Evolutionary conservation across 73 alveolate genomes (phyloP).

Genomic region (Stentor coeruleus): DNA sequence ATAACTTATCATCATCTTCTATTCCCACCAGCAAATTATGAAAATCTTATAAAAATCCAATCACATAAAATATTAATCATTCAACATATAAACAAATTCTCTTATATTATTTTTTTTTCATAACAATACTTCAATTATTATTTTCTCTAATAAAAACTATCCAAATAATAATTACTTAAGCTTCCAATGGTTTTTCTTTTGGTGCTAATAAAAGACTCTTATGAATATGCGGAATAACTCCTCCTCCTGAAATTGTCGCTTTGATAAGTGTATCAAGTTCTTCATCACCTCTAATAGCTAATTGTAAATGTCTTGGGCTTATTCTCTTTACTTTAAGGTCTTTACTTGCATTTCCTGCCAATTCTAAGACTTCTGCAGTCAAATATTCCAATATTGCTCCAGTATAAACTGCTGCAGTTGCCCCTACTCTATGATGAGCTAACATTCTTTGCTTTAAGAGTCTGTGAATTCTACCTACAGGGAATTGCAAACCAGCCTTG

Average conservation of each 20-base stretch:
- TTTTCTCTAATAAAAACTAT: too few relatives aligned
- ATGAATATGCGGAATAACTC: constrained; percentile 99
- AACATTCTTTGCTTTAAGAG: constrained; percentile 79
- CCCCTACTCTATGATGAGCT: constrained; percentile 93
- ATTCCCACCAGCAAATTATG: too few relatives aligned
- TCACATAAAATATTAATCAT: too few relatives aligned
- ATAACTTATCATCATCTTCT: too few relatives aligned
- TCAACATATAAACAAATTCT: too few relatives aligned
- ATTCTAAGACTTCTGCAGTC: constrained; percentile 97
- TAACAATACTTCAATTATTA: too few relatives aligned
- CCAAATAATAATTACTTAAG: too few relatives aligned
- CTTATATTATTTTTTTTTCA: too few relatives aligned
- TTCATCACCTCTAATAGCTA: constrained; percentile 98
- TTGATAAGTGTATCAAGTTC: constrained; percentile 93
- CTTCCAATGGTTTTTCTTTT: too few relatives aligned
- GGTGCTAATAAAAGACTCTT: constrained; percentile 32
- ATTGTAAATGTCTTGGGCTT: constrained; percentile 30
- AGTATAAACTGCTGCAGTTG: constrained; percentile 98
- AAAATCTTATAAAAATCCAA: too few relatives aligned
- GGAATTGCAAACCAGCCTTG: constrained; percentile 90
- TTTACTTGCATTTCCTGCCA: constrained; percentile 98
- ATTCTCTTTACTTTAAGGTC: constrained; percentile 51
- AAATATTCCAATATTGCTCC: constrained; percentile 98
- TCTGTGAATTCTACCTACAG: constrained; percentile 99
- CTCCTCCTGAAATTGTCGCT: too few relatives aligned